Conservation (phyloP, 208 protist species). For the Wallacemonas collosoma region DNA sequence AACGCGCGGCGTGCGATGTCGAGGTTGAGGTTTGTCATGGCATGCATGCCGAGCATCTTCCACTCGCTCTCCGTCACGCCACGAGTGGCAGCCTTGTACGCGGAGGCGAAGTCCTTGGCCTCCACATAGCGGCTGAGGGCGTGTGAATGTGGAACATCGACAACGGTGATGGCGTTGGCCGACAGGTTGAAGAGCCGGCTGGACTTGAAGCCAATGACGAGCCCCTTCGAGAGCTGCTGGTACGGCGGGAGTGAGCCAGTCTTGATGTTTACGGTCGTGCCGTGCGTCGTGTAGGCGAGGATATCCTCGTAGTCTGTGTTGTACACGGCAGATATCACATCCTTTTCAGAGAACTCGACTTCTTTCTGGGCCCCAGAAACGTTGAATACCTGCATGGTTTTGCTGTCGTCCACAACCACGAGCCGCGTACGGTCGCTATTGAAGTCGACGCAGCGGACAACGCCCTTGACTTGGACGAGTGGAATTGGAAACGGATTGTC, state of each 20-base stretch:
- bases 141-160: conserved; percentile 95
- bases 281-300: conserved; percentile 91
- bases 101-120: conserved; percentile 84
- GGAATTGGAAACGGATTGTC: conserved; percentile 96
- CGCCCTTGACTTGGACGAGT: conserved; percentile 80
- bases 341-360: conserved; percentile 89
- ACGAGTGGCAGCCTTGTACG: conserved; percentile 93
- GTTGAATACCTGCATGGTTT: conserved; percentile 88
- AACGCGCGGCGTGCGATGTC: conserved; percentile 93
- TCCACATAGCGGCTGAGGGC: conserved; percentile 93
- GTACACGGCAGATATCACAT: conserved; percentile 92
- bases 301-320: conserved; percentile 96
- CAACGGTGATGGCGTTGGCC: conserved; percentile 71
- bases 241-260: conserved; percentile 92
- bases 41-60: conserved; percentile 93
- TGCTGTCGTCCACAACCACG: conserved; percentile 93
- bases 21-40: conserved; percentile 89
- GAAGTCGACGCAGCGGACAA: conserved; percentile 92
- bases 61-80: conserved; percentile 95
- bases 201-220: conserved; percentile 96
- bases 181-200: conserved; percentile 95
- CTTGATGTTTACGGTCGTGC: conserved; percentile 93
- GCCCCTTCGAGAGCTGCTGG: conserved; percentile 92
- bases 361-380: conserved; percentile 76
- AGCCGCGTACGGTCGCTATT: conserved; percentile 86